phyloP scores from a whole-genome alignment of 2,329 filamentous ascomycete genomes.

The Diaporthe ilicicola region DNA sequence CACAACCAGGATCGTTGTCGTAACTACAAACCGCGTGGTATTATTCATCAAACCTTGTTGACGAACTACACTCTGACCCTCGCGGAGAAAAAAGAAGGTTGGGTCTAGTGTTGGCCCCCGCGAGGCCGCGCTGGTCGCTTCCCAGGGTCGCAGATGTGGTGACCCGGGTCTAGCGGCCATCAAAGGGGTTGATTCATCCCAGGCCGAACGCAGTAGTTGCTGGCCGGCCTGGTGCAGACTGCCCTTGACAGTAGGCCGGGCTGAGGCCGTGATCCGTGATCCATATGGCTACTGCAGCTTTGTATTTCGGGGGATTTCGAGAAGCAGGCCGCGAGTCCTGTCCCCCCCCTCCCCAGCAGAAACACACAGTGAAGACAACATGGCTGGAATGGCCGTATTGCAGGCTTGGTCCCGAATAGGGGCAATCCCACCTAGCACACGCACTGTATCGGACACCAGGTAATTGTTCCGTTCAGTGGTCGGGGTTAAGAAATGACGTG shows the following conservation, averaged over 20 bases:
- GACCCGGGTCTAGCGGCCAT: neutral
- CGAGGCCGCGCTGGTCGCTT: constrained; percentile 2
- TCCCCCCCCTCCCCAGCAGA: neutral
- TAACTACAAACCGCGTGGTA: neutral
- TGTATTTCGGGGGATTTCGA: neutral
- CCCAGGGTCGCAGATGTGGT: neutral
- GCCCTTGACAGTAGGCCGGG: constrained; percentile 7
- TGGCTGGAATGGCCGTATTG: neutral
- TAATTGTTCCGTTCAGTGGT: constrained; percentile 15
- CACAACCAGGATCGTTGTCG: neutral
- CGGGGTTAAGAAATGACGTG: constrained; percentile 25
- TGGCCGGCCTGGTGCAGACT: neutral
- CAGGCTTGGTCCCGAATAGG: constrained; percentile 4
- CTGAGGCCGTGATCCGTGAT: constrained; percentile 14
- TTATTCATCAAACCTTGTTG: constrained; percentile 19
- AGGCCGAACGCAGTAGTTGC: neutral
- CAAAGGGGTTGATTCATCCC: neutral
- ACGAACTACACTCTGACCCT: neutral
- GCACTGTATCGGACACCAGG: constrained; percentile 14
- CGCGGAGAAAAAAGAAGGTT: constrained; percentile 20
- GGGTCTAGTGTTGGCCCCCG: constrained; percentile 7
- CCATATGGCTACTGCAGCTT: neutral
- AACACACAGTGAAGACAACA: neutral
- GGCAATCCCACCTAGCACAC: neutral
- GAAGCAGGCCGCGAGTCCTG: neutral